Evolutionary conservation across 1,139 yeast species (phyloP).

Genomic region (Geotrichum fermentans): DNA sequence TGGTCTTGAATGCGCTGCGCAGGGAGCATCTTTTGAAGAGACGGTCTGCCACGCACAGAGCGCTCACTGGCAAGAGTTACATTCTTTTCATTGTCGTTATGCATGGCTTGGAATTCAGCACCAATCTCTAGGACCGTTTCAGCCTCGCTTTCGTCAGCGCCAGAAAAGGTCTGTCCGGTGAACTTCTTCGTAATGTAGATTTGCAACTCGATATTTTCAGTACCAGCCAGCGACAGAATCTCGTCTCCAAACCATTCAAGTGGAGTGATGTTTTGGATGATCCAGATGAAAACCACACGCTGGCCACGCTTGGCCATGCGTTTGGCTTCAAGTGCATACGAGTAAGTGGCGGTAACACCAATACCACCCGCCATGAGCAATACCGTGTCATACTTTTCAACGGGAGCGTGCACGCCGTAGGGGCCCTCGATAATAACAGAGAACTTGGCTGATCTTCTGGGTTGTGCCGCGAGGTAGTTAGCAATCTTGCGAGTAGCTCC

Average conservation of each 20-base stretch:
- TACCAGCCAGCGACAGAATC: constrained; percentile 15
- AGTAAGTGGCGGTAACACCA: constrained; percentile 53
- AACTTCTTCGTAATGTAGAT: constrained; percentile 20
- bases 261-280: constrained; percentile 44
- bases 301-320: constrained; percentile 29
- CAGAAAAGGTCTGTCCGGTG: constrained; percentile 1
- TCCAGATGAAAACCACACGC: constrained; percentile 47
- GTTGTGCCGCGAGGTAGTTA: constrained; percentile 24
- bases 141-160: constrained; percentile 9
- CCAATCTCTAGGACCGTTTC: not conserved
- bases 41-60: not conserved
- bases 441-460: constrained; percentile 23
- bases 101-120: too few relatives aligned
- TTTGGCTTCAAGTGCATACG: constrained; percentile 24
- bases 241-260: constrained; percentile 45
- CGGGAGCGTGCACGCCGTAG: constrained; percentile 48
- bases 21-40: constrained; percentile 12
- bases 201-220: constrained; percentile 17
- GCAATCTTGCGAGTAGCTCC: constrained; percentile 29
- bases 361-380: constrained; percentile 59
- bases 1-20: constrained; percentile 12
- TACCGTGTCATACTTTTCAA: constrained; percentile 47
- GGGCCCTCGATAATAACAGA: constrained; percentile 53
- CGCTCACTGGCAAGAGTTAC: not conserved
- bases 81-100: not conserved